Conservation (phyloP, 192 early-diverging fungal genomes). For the Podila clonocystis region DNA sequence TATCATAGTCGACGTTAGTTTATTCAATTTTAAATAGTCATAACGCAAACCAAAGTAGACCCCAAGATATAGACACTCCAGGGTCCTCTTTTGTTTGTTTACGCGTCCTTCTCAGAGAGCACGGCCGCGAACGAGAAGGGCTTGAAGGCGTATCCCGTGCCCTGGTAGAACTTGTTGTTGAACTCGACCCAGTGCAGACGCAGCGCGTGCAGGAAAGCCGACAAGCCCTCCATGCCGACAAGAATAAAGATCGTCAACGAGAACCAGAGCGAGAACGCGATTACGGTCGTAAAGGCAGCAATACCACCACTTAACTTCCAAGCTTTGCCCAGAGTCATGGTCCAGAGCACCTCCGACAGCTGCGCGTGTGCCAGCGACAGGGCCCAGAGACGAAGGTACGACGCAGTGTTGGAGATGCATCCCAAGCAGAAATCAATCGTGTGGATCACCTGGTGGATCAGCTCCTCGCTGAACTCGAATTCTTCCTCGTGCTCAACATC, state of each 20-base stretch:
- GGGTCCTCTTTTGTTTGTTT: neutral
- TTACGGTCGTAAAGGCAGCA: slow-evolving; percentile 76
- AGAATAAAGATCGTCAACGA: slow-evolving; percentile 81
- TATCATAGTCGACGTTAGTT: too few relatives aligned
- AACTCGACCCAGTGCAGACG: slow-evolving; percentile 99
- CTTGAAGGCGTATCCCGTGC: slow-evolving; percentile 88
- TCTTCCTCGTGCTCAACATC: slow-evolving; percentile 70
- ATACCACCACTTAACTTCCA: slow-evolving; percentile 60
- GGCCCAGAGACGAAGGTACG: slow-evolving; percentile 99
- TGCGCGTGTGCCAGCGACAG: slow-evolving; percentile 98
- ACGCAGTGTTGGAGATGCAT: slow-evolving; percentile 98
- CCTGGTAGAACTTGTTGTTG: slow-evolving; percentile 96
- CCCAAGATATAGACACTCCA: too few relatives aligned
- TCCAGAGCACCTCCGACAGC: slow-evolving; percentile 96
- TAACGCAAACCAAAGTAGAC: too few relatives aligned
- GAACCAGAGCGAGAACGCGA: slow-evolving; percentile 93
- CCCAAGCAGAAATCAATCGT: slow-evolving; percentile 98
- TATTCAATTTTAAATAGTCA: too few relatives aligned
- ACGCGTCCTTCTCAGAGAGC: slow-evolving; percentile 43
- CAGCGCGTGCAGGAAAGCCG: slow-evolving; percentile 93
- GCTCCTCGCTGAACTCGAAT: slow-evolving; percentile 95
- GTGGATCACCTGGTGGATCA: slow-evolving; percentile 98
- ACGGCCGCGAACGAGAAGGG: slow-evolving; percentile 84
- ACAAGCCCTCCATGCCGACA: slow-evolving; percentile 91
- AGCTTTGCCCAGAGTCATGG: slow-evolving; percentile 81